A percentile compares a stretch with the other conserved stretches of the same genome.
Conservation (phyloP, 106 monocot species). For the Apostasia shenzhenica region DNA sequence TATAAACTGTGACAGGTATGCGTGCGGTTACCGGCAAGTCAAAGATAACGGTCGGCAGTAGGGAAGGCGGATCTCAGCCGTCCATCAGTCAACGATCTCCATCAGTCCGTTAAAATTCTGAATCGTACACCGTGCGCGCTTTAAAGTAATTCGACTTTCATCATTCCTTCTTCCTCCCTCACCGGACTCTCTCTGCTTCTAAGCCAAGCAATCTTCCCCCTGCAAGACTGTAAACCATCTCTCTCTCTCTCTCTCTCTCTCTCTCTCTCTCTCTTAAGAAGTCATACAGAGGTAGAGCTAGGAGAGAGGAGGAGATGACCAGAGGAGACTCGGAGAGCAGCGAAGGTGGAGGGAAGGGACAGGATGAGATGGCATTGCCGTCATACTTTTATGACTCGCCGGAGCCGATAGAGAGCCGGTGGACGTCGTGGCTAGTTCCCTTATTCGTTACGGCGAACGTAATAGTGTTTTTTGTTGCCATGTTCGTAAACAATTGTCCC, state of each 20-base stretch:
- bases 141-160: background rate
- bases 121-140: background rate
- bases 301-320: slow-evolving; percentile 4
- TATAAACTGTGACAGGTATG: background rate
- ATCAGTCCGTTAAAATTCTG: background rate
- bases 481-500: slow-evolving; percentile 69
- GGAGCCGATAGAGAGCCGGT: slow-evolving; percentile 23
- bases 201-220: slow-evolving; percentile 14
- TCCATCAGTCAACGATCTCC: background rate
- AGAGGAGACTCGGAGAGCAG: slow-evolving; percentile 6
- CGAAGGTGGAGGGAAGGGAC: background rate
- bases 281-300: no score
- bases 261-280: background rate
- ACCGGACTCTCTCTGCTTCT: slow-evolving; percentile 9
- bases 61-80: background rate
- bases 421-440: slow-evolving; percentile 62
- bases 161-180: background rate
- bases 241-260: background rate
- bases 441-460: slow-evolving; percentile 43
- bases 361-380: slow-evolving; percentile 2
- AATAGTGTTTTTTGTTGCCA: slow-evolving; percentile 42
- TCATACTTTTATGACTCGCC: slow-evolving; percentile 14
- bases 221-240: no score
- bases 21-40: background rate
- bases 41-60: background rate